A percentile compares a stretch with the other conserved stretches of the same genome.
Evolutionary conservation across 306 rosid species (phyloP).

Genomic region (Lathyrus tuberosus): DNA sequence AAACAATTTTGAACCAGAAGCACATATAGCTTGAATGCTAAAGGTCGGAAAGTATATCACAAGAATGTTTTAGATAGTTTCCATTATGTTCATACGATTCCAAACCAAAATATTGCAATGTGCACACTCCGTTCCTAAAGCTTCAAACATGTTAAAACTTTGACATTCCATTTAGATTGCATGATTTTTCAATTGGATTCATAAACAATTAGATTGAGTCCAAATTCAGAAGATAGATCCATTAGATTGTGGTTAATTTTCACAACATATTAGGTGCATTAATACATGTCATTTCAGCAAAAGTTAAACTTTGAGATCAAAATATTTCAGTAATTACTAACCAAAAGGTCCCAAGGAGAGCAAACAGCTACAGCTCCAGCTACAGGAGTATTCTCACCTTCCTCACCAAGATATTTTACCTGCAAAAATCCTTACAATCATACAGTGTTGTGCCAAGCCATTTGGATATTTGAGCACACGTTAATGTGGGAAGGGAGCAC

Average conservation of each 20-base stretch:
- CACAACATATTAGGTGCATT: slow-evolving; percentile 17
- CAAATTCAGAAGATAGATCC: slow-evolving; percentile 9
- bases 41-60: slow-evolving; percentile 19
- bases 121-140: neutral
- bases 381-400: slow-evolving; percentile 74
- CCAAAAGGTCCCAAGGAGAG: slow-evolving; percentile 99
- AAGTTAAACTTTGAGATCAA: slow-evolving; percentile 28
- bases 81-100: slow-evolving; percentile 16
- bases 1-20: slow-evolving; percentile 33
- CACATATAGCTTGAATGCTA: slow-evolving; percentile 20
- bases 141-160: neutral
- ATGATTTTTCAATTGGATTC: neutral
- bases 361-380: slow-evolving; percentile 93
- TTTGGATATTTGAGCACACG: neutral
- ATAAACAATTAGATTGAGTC: neutral
- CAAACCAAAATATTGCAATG: slow-evolving; percentile 5
- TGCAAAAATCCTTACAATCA: slow-evolving; percentile 46
- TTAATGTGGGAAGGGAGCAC: no score
- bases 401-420: slow-evolving; percentile 98
- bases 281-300: slow-evolving; percentile 14
- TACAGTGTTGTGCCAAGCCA: slow-evolving; percentile 19
- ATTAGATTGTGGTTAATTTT: slow-evolving; percentile 6
- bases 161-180: neutral
- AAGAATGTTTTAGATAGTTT: slow-evolving; percentile 26
- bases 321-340: slow-evolving; percentile 61